Evolutionary conservation across 495 filamentous ascomycete species (phyloP).

Genomic region (Tuber indicum): DNA sequence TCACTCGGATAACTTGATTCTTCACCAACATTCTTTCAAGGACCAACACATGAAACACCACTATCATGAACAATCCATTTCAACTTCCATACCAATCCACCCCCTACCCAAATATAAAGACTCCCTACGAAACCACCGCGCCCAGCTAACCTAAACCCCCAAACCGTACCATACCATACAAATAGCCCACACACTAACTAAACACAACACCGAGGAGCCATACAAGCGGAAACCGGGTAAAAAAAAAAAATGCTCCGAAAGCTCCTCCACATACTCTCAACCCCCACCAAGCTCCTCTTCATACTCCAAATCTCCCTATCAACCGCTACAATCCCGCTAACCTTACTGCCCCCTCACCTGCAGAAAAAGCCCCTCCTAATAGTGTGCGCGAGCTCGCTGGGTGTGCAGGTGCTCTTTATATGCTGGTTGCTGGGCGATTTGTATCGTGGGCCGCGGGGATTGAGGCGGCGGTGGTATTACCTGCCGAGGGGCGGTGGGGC

Average conservation of each 20-base stretch:
- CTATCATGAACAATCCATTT: not conserved
- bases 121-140: not conserved
- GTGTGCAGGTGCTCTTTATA: not conserved
- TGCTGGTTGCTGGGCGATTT: not conserved
- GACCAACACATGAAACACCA: not conserved
- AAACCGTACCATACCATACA: not conserved
- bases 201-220: not conserved
- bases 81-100: not conserved
- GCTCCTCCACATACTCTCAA: not conserved
- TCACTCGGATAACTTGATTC: not conserved
- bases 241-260: not conserved
- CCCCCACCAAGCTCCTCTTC: not conserved
- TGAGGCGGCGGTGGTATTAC: not conserved
- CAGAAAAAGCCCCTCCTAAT: not conserved
- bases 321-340: not conserved
- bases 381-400: slow-evolving; percentile 1
- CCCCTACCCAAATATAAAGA: not conserved
- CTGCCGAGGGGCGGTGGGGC: not conserved
- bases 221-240: not conserved
- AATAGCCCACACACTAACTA: not conserved
- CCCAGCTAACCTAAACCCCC: not conserved
- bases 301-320: not conserved
- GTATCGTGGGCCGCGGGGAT: not conserved
- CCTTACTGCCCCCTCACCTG: not conserved
- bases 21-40: not conserved